phyloP scores from a whole-genome alignment of 75 land plant species.

The Pseudotsuga menziesii region DNA sequence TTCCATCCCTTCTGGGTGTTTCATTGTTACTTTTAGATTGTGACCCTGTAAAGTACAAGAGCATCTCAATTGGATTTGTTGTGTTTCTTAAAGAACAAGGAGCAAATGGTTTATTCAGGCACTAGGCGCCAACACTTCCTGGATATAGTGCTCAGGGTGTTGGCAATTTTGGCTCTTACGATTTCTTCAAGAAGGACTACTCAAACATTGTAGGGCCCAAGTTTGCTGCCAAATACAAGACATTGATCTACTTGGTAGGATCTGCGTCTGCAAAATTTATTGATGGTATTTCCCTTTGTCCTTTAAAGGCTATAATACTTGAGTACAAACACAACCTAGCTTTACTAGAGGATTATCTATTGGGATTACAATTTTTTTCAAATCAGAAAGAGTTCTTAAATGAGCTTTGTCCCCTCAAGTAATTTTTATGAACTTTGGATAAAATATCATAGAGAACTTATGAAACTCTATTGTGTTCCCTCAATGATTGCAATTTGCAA shows the following conservation, averaged over 20 bases:
- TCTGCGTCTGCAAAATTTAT: slow-evolving; percentile 90
- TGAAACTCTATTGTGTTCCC: not conserved
- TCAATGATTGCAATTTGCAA: slow-evolving; percentile 46
- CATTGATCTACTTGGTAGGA: no score
- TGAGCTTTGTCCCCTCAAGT: slow-evolving; percentile 15
- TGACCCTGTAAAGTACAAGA: slow-evolving; percentile 87
- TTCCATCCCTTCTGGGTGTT: not conserved
- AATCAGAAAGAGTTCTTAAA: slow-evolving; percentile 72
- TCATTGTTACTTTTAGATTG: slow-evolving; percentile 40
- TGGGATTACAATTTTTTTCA: slow-evolving; percentile 76
- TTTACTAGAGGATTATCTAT: slow-evolving; percentile 82
- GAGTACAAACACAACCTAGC: slow-evolving; percentile 90
- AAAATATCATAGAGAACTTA: not conserved
- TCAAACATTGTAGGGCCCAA: slow-evolving; percentile 73
- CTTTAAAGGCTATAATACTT: slow-evolving; percentile 93
- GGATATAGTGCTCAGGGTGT: slow-evolving; percentile 96
- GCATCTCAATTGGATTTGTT: slow-evolving; percentile 59
- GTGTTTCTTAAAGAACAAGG: slow-evolving; percentile 71
- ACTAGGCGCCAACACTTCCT: slow-evolving; percentile 95
- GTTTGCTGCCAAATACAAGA: no score
- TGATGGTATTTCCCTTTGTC: slow-evolving; percentile 91
- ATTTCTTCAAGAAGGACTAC: slow-evolving; percentile 90
- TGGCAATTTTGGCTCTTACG: slow-evolving; percentile 89
- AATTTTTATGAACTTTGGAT: not conserved
- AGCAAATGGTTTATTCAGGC: slow-evolving; percentile 61